Conservation (phyloP, 139 green algal species). For the Closterium sp. region DNA sequence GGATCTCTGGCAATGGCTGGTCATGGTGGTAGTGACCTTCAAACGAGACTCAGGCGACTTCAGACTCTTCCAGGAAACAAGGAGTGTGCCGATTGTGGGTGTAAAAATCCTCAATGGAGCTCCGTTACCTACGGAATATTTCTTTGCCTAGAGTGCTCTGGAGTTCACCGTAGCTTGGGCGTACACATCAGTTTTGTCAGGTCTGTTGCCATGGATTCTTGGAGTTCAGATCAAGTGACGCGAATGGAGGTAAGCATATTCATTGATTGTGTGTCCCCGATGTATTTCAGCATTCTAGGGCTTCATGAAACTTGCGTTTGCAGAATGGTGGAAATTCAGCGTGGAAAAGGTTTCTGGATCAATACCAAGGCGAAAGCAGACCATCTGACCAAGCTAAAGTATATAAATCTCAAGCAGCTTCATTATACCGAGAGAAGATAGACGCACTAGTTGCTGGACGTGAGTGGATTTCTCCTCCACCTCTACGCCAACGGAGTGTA, state of each 20-base stretch:
- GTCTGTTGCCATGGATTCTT: slow-evolving; percentile 95
- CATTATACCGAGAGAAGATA: not conserved
- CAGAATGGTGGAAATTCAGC: not conserved
- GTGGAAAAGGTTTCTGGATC: not conserved
- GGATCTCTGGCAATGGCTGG: not conserved
- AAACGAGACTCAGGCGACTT: not conserved
- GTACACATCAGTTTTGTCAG: slow-evolving; percentile 97
- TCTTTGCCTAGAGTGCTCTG: slow-evolving; percentile 96
- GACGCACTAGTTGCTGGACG: not conserved
- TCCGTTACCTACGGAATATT: slow-evolving; percentile 93
- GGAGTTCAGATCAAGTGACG: slow-evolving; percentile 83
- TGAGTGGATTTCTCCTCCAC: not conserved
- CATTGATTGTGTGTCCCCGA: not conserved
- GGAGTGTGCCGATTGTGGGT: slow-evolving; percentile 89
- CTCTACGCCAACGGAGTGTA: not conserved
- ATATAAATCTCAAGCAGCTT: not conserved
- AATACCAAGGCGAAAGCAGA: not conserved
- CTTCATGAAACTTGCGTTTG: too few species aligned
- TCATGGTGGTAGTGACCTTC: not conserved
- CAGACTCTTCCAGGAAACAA: slow-evolving; percentile 70
- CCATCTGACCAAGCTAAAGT: not conserved
- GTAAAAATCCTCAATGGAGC: slow-evolving; percentile 91
- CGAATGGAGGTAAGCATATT: slow-evolving; percentile 75
- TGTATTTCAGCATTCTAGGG: not conserved
- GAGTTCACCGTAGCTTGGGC: slow-evolving; percentile 86